Percentiles rank a stretch among this genome's conserved stretches.
Evolutionary conservation across 2,329 filamentous ascomycete genomes (phyloP).

Genomic region (Cladobotryum protrusum): DNA sequence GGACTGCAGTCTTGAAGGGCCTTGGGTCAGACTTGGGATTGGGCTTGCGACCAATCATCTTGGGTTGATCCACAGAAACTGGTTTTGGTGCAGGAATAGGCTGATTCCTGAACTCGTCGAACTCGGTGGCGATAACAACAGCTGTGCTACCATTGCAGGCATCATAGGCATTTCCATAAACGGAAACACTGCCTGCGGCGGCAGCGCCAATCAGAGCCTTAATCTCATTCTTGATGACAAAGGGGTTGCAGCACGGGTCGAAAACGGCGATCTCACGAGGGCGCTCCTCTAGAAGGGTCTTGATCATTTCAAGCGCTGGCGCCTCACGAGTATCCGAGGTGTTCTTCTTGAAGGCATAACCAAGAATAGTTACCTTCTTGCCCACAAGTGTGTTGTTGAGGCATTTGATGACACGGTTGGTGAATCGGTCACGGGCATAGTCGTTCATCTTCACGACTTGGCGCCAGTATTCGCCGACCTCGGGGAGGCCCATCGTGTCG

Average conservation of each 20-base stretch:
- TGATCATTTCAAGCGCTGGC: constrained; percentile 62
- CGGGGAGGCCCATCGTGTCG: constrained; percentile 59
- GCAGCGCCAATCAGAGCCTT: constrained; percentile 34
- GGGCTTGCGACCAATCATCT: constrained; percentile 30
- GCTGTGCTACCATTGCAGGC: constrained; percentile 45
- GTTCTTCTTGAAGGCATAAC: constrained; percentile 76
- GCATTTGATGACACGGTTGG: constrained; percentile 56
- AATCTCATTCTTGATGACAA: constrained; percentile 46
- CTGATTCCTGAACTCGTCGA: constrained; percentile 48
- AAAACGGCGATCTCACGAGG: constrained; percentile 60
- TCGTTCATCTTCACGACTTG: constrained; percentile 72
- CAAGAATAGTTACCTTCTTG: constrained; percentile 68
- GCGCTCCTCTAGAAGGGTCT: constrained; percentile 57
- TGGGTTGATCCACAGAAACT: constrained; percentile 20
- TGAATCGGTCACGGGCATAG: constrained; percentile 64
- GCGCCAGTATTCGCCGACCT: constrained; percentile 71
- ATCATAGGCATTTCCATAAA: constrained; percentile 43
- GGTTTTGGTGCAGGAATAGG: constrained; percentile 26
- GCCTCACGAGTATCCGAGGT: constrained; percentile 70
- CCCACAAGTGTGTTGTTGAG: constrained; percentile 62
- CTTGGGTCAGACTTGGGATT: constrained; percentile 40
- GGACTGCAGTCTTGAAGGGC: constrained; percentile 33
- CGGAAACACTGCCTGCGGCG: constrained; percentile 37
- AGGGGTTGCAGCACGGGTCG: constrained; percentile 56
- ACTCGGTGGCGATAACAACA: constrained; percentile 50